Conservation (phyloP, 768 basidiomycete genomes). For the Collybia mongolica region DNA sequence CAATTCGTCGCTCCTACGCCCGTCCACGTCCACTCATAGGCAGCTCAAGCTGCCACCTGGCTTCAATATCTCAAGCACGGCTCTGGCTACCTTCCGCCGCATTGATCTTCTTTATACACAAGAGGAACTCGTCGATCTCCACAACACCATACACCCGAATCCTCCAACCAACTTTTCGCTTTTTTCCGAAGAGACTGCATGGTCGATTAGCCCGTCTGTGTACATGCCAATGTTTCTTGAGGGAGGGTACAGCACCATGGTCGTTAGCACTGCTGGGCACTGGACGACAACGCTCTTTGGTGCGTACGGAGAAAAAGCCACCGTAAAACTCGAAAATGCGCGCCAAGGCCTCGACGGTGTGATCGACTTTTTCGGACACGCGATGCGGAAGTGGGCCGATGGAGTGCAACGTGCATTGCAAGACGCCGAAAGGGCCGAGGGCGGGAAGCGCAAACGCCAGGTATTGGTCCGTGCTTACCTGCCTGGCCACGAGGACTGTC, state of each 20-base stretch:
- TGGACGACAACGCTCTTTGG: slow-evolving; percentile 62
- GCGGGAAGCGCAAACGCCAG: slow-evolving; percentile 28
- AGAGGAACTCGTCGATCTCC: slow-evolving; percentile 45
- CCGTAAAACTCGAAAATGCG: slow-evolving; percentile 6
- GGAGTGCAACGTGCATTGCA: slow-evolving; percentile 45
- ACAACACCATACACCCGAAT: slow-evolving; percentile 32
- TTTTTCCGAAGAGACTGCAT: slow-evolving; percentile 55
- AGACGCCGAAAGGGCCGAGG: slow-evolving; percentile 26
- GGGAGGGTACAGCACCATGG: slow-evolving; percentile 57
- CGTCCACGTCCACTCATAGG: slow-evolving; percentile 22
- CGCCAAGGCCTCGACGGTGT: slow-evolving; percentile 53
- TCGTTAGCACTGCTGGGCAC: slow-evolving; percentile 66
- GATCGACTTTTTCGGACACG: slow-evolving; percentile 55
- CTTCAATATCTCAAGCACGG: slow-evolving; percentile 57
- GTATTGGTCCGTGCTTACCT: slow-evolving; percentile 61
- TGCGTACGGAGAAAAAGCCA: slow-evolving; percentile 22
- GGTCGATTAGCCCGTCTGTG: slow-evolving; percentile 51
- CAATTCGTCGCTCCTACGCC: slow-evolving; percentile 43
- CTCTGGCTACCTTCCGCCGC: slow-evolving; percentile 64
- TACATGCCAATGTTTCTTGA: slow-evolving; percentile 52
- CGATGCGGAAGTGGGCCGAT: slow-evolving; percentile 54
- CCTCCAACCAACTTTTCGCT: slow-evolving; percentile 31
- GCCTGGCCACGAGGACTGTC: slow-evolving; percentile 68
- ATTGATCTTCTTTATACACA: slow-evolving; percentile 57
- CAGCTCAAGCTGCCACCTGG: slow-evolving; percentile 37